Conservation (phyloP, 768 basidiomycete species). For the Kwoniella bestiolae region DNA sequence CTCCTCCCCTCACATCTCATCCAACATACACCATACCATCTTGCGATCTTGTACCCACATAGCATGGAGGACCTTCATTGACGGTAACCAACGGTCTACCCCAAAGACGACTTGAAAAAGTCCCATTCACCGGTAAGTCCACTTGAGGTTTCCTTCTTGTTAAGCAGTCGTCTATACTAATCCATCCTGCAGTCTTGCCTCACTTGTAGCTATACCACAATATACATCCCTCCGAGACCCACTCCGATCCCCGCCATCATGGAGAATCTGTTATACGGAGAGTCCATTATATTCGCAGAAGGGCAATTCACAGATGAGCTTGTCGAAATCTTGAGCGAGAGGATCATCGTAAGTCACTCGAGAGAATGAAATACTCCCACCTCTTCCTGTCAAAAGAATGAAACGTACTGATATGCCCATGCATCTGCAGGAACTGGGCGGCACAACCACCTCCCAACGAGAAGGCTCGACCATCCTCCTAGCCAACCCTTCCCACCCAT, state of each 20-base stretch:
- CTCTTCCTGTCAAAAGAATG: too few relatives aligned
- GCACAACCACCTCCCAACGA: constrained; percentile 2
- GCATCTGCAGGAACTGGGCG: constrained; percentile 22
- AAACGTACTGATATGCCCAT: neutral
- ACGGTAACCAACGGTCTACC: too few relatives aligned
- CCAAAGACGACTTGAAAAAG: too few relatives aligned
- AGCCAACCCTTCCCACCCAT: constrained; percentile 26
- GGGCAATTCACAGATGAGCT: constrained; percentile 29
- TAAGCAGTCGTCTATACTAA: too few relatives aligned
- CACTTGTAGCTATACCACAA: too few relatives aligned
- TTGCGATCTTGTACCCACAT: too few relatives aligned
- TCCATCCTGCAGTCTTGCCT: too few relatives aligned
- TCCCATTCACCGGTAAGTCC: too few relatives aligned
- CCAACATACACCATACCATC: too few relatives aligned
- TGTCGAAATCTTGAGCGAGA: neutral
- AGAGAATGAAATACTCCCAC: too few relatives aligned
- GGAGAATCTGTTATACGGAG: neutral
- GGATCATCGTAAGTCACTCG: constrained; percentile 31
- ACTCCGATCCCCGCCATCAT: neutral
- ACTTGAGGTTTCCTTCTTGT: too few relatives aligned
- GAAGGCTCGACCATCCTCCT: constrained; percentile 29
- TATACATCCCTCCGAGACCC: neutral
- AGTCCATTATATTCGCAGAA: constrained; percentile 23
- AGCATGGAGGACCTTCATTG: too few relatives aligned
- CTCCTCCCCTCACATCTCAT: neutral